Evolutionary conservation across 805 yeast species (phyloP).

Genomic region (Saccharomycopsis synnaedendra): DNA sequence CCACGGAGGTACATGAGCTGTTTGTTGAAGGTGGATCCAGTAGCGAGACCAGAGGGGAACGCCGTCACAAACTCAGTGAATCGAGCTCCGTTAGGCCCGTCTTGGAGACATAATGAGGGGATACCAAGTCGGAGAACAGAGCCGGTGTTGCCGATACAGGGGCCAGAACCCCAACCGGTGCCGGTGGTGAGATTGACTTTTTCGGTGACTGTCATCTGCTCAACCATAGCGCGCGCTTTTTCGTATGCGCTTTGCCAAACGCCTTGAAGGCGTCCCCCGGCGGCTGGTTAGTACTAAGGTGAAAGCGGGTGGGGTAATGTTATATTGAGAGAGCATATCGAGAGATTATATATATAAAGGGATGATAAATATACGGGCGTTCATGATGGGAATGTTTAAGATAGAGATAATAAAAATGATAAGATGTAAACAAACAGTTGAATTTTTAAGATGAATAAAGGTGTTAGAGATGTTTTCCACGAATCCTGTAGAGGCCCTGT

Average conservation of each 20-base stretch:
- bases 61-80: conserved; percentile 44
- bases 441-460: background rate
- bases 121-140: conserved; percentile 42
- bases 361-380: too few species aligned
- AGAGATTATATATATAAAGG: too few species aligned
- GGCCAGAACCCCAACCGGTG: conserved; percentile 53
- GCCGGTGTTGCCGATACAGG: conserved; percentile 53
- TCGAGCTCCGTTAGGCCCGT: conserved; percentile 52
- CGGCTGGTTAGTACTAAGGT: conserved; percentile 3
- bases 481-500: too few species aligned
- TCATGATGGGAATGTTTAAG: too few species aligned
- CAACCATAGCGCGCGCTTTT: conserved; percentile 43
- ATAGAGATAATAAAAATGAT: too few species aligned
- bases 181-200: conserved; percentile 56
- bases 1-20: conserved; percentile 42
- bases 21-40: conserved; percentile 46
- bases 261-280: conserved; percentile 35
- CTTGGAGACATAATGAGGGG: conserved; percentile 46
- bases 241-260: conserved; percentile 46
- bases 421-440: background rate
- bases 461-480: background rate
- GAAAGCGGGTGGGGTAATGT: background rate
- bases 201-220: conserved; percentile 44
- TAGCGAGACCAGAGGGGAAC: conserved; percentile 48
- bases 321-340: too few species aligned